A percentile compares a stretch with the other conserved stretches of the same genome.
Conservation (phyloP, 2,329 filamentous ascomycete species). For the Sporothrix curviconia region DNA sequence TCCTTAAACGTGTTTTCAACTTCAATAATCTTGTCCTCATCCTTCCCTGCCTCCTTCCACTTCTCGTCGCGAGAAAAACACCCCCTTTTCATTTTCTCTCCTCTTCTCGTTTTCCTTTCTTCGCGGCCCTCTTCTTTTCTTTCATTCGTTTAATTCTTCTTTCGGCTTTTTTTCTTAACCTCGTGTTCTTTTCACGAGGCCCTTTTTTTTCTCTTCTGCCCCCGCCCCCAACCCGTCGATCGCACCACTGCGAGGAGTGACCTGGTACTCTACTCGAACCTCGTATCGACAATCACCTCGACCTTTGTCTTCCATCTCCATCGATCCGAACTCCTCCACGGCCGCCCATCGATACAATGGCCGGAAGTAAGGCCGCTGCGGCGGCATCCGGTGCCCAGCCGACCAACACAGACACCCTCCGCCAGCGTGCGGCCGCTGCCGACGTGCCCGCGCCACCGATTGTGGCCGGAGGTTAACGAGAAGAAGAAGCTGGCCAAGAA, state of each 20-base stretch:
- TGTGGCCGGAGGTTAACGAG: conserved; percentile 45
- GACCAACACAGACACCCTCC: conserved; percentile 49
- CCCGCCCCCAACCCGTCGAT: not conserved
- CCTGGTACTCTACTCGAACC: not conserved
- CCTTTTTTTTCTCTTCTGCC: not conserved
- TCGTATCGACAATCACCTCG: not conserved
- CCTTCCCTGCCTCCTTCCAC: not conserved
- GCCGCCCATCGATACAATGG: conserved; percentile 35
- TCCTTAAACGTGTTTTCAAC: conserved; percentile 16
- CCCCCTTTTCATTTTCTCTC: not conserved
- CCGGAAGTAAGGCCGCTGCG: conserved; percentile 46
- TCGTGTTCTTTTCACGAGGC: not conserved
- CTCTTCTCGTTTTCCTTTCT: not conserved
- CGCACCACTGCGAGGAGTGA: not conserved
- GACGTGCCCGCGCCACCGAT: conserved; percentile 30
- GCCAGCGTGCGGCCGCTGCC: conserved; percentile 44
- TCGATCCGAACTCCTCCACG: not conserved
- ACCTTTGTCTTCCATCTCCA: not conserved
- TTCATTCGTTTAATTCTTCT: conserved; percentile 2
- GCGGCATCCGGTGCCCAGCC: conserved; percentile 56
- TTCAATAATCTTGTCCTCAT: conserved; percentile 7
- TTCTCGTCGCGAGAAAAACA: conserved; percentile 12
- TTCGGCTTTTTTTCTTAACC: not conserved
- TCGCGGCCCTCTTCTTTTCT: conserved; percentile 8
- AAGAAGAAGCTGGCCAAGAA: conserved; percentile 51